These are phyloP conservation scores for Pisolithus sp. DNA, from an alignment of 768 basidiomycete species.

Conservation along the genomic window DNA sequence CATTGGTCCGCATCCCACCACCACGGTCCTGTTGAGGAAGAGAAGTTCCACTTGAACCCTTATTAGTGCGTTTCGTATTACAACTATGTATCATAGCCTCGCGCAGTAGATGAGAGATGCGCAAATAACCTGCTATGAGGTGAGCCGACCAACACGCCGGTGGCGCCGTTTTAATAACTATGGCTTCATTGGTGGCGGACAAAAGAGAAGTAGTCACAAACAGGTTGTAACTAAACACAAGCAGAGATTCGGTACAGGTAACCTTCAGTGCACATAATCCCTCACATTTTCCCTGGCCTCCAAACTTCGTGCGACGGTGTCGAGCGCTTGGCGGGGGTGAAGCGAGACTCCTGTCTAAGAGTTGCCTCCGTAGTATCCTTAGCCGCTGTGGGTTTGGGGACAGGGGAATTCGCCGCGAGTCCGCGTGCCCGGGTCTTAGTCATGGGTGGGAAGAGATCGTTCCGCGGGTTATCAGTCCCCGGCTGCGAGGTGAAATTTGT, in stretches of 20 bases:
- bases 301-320: background rate
- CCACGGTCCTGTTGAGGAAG: background rate
- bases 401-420: background rate
- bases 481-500: background rate
- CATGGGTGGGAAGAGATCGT: no score
- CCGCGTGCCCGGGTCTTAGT: background rate
- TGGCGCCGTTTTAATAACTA: no score
- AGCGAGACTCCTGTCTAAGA: background rate
- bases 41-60: background rate
- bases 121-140: no score
- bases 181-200: no score
- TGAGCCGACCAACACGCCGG: no score
- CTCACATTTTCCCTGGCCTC: background rate
- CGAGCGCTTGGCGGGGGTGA: background rate
- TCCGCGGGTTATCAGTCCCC: background rate
- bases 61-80: background rate
- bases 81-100: no score
- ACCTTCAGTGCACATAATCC: background rate
- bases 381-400: background rate
- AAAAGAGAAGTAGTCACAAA: no score
- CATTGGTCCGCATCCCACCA: background rate
- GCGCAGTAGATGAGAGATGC: no score
- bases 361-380: background rate
- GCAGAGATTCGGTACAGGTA: background rate
- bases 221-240: background rate